Base-by-base conservation (phyloP, 768 basidiomycete species). In the Lentinula sp. region DNA sequence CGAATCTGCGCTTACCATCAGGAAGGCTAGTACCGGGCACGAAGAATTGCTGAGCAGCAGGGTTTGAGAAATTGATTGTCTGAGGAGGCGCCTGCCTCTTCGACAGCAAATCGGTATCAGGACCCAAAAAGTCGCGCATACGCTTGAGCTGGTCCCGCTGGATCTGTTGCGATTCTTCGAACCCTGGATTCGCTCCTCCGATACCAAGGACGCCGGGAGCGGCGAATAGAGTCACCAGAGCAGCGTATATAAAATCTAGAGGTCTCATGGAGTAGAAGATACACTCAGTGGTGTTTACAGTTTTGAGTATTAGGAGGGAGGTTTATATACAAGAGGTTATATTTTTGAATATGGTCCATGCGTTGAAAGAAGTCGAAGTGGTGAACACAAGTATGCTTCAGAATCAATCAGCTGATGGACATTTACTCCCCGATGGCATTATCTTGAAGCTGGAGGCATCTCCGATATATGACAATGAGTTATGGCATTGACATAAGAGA, bases 31-130 rank as follows among this genome's bases (percentile, higher is more conserved):
- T 78, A 13, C 80, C 80, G 59, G 80, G 79, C 5, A 81, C 80
- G 18, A 76, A 72, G 63, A 80, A 81, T 59, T 77, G 62, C 20
- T 82, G 74, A 2, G 86, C 86, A 28, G 75, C 79, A 37, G 86
- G 85, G 65, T 88, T 87, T 6, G 74, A 69, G 70, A 89, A 90
- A 0, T 82, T 85, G 62, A 89, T 82, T 53, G 74, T 72, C 6
- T 76, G 72, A 8, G 59, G 49, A 13, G 48, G 37, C 20, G 59
- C 33, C 23, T 63, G 66, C 59, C 68, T 70, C 78, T 79, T 68
- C 77, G 75, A 57, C n/a, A 74, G 51, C 28, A 61, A 48, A n/a
- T 57, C 50, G 18, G 61, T 50, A 6, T 67, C 62, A 16, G 78
- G 71, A 23, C 70, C 75, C 35, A 81, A 63, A 57, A 81, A 76